Conservation (phyloP, 768 basidiomycete species). For the Russula abietina region DNA sequence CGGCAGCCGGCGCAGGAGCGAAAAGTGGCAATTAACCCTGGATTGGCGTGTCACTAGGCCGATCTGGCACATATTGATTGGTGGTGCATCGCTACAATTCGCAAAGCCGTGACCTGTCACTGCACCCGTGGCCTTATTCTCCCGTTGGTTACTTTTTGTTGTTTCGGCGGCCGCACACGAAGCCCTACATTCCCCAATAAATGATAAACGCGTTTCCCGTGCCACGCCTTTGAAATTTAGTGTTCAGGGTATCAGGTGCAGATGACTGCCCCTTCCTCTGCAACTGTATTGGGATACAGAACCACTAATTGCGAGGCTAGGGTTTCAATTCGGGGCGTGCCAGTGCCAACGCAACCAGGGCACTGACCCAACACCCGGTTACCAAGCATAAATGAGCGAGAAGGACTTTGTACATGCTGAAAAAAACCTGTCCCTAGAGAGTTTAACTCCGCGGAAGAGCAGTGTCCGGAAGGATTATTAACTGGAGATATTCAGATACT, state of each 20-base stretch:
- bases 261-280: neutral
- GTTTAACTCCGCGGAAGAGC: conserved; percentile 15
- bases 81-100: neutral
- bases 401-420: neutral
- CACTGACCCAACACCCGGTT: conserved; percentile 1
- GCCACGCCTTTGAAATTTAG: neutral
- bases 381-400: neutral
- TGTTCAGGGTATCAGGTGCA: conserved; percentile 6
- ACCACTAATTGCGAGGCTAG: conserved; percentile 10
- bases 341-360: conserved; percentile 13
- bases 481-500: neutral
- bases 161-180: neutral
- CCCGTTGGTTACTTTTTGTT: neutral
- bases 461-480: neutral
- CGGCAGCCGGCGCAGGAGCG: conserved; percentile 3
- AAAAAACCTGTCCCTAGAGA: neutral
- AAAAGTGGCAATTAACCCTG: conserved; percentile 29
- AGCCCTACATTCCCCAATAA: neutral
- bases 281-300: neutral
- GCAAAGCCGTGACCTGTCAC: conserved; percentile 10
- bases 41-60: conserved; percentile 6
- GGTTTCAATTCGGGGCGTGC: neutral
- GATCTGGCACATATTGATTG: conserved; percentile 24
- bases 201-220: neutral
- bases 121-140: neutral